Conservation (phyloP, 2,329 filamentous ascomycete genomes). For the Geosmithia putterillii region DNA sequence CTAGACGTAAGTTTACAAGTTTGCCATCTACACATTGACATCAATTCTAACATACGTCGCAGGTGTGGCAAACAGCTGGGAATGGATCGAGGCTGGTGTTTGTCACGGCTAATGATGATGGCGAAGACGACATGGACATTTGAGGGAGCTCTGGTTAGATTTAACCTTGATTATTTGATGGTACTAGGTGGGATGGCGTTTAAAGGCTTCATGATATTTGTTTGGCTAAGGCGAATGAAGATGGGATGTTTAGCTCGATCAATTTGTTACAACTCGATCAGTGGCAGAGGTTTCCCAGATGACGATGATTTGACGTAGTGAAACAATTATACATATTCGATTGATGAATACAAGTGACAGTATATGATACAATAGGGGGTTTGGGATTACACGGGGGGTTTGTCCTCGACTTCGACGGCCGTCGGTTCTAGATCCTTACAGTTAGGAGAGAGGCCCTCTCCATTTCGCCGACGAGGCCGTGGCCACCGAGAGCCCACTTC, state of each 20-base stretch:
- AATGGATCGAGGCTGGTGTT: conserved; percentile 62
- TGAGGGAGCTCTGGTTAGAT: conserved; percentile 3
- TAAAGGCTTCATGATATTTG: too few species aligned
- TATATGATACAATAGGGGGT: conserved; percentile 2
- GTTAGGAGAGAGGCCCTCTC: conserved; percentile 51
- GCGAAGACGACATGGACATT: conserved; percentile 34
- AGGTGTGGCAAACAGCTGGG: conserved; percentile 71
- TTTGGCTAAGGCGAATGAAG: too few species aligned
- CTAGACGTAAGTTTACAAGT: conserved; percentile 65
- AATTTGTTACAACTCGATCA: too few species aligned
- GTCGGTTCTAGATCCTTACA: conserved; percentile 28
- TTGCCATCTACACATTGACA: background rate
- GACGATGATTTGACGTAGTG: background rate
- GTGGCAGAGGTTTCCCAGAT: too few species aligned
- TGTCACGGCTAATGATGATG: conserved; percentile 43
- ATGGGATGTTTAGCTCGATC: background rate
- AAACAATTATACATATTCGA: background rate
- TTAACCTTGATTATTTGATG: background rate
- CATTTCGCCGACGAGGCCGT: conserved; percentile 76
- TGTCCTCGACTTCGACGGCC: background rate
- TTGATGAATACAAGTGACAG: background rate
- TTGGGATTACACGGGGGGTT: background rate
- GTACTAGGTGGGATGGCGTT: background rate
- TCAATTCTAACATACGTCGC: conserved; percentile 21
- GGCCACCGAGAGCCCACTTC: conserved; percentile 73